These are phyloP conservation scores for Dioscorea cayenensis DNA, from an alignment of 116 monocot genomes.

Conservation along the genomic window DNA sequence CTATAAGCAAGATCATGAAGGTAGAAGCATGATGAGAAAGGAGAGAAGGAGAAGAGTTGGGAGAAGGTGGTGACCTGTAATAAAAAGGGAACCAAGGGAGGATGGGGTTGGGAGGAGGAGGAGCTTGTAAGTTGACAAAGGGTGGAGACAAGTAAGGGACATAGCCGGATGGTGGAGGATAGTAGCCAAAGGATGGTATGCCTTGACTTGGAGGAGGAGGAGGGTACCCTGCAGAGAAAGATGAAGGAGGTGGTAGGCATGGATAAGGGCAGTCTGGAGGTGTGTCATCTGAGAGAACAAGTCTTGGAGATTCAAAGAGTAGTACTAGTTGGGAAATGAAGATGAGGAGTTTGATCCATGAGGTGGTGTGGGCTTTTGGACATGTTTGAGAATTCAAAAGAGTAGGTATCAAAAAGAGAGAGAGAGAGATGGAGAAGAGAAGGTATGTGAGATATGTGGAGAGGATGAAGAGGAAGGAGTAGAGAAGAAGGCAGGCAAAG, in stretches of 20 bases:
- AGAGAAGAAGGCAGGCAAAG: too few species aligned
- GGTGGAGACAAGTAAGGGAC: conserved; percentile 2
- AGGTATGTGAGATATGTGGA: too few species aligned
- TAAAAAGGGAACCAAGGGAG: conserved; percentile 6
- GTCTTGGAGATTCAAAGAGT: not conserved
- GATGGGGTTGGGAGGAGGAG: not conserved
- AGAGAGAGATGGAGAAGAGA: too few species aligned
- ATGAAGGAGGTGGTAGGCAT: not conserved
- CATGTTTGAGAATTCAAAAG: not conserved
- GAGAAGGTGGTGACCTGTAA: not conserved
- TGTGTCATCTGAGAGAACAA: not conserved
- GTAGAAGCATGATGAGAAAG: not conserved
- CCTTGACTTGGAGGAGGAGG: not conserved
- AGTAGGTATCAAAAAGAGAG: not conserved
- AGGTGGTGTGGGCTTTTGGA: not conserved
- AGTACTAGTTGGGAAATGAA: not conserved
- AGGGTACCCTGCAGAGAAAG: not conserved
- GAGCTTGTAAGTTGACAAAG: not conserved
- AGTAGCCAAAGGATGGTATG: not conserved
- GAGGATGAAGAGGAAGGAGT: too few species aligned
- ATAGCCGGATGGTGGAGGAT: not conserved
- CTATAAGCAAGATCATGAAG: not conserved
- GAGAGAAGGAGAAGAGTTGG: not conserved
- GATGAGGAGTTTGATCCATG: not conserved
- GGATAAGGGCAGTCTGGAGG: not conserved